Conservation (phyloP, 177 flowering plant genomes). For the Telopea speciosissima region DNA sequence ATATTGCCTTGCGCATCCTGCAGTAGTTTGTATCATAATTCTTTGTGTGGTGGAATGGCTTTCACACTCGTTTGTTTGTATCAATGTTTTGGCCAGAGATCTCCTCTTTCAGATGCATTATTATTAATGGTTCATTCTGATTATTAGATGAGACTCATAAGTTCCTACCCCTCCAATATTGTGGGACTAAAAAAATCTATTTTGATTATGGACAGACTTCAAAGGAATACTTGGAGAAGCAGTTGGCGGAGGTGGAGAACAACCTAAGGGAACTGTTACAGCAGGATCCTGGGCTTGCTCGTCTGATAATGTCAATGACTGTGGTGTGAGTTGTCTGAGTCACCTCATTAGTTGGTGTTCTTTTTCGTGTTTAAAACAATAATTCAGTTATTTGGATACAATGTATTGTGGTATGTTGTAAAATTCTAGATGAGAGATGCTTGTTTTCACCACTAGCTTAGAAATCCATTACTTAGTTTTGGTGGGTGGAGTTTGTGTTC, state of each 20-base stretch:
- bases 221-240: conserved; percentile 92
- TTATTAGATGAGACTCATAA: no score
- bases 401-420: not conserved
- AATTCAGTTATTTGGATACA: not conserved
- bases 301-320: conserved; percentile 89
- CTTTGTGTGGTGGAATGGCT: not conserved
- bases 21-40: not conserved
- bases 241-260: conserved; percentile 73
- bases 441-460: no score
- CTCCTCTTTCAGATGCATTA: not conserved
- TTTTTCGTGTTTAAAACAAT: not conserved
- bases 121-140: no score
- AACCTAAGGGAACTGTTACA: conserved; percentile 84
- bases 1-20: no score
- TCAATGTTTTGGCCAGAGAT: not conserved
- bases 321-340: conserved; percentile 28
- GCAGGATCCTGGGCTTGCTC: conserved; percentile 89
- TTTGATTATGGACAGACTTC: conserved; percentile 49
- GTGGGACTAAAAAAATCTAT: not conserved
- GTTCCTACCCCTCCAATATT: not conserved
- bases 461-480: no score
- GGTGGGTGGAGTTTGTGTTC: no score
- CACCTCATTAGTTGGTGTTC: no score
- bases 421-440: not conserved
- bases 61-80: not conserved